Evolutionary conservation across 2,329 filamentous ascomycete species (phyloP), one percentile per base, ranked within the genome.

Genomic region (Trichophyton simii): DNA sequence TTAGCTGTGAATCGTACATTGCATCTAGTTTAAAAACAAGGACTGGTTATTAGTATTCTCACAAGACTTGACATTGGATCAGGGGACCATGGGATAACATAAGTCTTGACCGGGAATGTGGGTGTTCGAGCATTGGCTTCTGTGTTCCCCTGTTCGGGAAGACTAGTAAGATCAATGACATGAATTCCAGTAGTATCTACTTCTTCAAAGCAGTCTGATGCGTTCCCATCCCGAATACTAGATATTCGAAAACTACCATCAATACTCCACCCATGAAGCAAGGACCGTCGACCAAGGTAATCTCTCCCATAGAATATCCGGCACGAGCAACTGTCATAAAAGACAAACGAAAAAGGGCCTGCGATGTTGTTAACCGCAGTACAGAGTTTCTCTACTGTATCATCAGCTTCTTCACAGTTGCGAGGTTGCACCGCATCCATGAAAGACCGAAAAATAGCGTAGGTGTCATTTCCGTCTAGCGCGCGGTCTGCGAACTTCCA

Each of bases 341-440:
- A 96, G 4, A 92, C 82, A 73, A 97, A 94, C 1, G 92, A 89
- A 76, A 94, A 97, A 0, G 94, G 92, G 0, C 94, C 94, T 62
- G 86, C 82, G 28, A 92, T 82, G 44, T 73, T 78, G 60, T 82
- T 80, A 46, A 91, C 72, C 0, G 80, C 79, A 60, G 79, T 67
- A 28, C 68, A 70, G 48, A 76, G 63, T 62, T 67, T 69, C 42
- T 68, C 62, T 52, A 70, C 64, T 55, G 67, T 65, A 65, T 66
- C 63, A 5, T 50, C 70, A 31, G 42, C 54, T 58, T 63, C 62
- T 15, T 55, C 25, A 15, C 46, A 18, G 34, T 57, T 58, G 48
- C 60, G 31, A 11, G 63, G 65, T 25, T 62, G 63, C 36, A 69
- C 66, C 67, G 80, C 77, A 62, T 75, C 68, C 20, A 80, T 68